Conservation (phyloP, 2,329 filamentous ascomycete genomes). For the Pseudogymnoascus sp. region DNA sequence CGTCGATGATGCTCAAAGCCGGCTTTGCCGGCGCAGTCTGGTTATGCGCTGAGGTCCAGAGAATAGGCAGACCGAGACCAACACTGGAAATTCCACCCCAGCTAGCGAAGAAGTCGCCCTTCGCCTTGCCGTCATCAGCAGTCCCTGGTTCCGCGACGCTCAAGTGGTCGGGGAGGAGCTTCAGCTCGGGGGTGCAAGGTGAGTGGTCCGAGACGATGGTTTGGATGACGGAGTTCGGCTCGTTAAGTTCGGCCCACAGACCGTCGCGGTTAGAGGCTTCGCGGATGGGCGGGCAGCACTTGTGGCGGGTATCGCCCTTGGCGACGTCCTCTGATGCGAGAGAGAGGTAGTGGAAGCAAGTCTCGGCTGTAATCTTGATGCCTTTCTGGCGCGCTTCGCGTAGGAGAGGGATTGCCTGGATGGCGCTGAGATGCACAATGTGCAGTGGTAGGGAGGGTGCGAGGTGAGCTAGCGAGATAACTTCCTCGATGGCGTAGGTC, state of each 20-base stretch:
- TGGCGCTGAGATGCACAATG: conserved; percentile 69
- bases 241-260: conserved; percentile 75
- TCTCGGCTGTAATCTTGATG: conserved; percentile 68
- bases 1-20: conserved; percentile 58
- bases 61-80: conserved; percentile 82
- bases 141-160: conserved; percentile 28
- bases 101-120: conserved; percentile 87
- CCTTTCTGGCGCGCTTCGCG: conserved; percentile 55
- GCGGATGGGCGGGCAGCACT: conserved; percentile 69
- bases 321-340: conserved; percentile 60
- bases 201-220: conserved; percentile 95
- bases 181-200: conserved; percentile 90
- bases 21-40: conserved; percentile 17
- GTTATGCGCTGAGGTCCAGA: conserved; percentile 53
- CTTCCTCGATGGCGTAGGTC: conserved; percentile 82
- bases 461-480: conserved; percentile 71
- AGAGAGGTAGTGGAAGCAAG: conserved; percentile 69
- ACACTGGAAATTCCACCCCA: conserved; percentile 97
- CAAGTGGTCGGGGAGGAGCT: conserved; percentile 65
- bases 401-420: conserved; percentile 62
- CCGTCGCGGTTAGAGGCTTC: conserved; percentile 52
- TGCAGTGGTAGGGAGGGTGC: conserved; percentile 82
- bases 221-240: conserved; percentile 70
- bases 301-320: conserved; percentile 65
- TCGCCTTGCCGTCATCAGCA: conserved; percentile 35